Evolutionary conservation across 148 eudicot species (phyloP), one percentile per base, ranked within the genome.

Genomic region (Camellia japonica): DNA sequence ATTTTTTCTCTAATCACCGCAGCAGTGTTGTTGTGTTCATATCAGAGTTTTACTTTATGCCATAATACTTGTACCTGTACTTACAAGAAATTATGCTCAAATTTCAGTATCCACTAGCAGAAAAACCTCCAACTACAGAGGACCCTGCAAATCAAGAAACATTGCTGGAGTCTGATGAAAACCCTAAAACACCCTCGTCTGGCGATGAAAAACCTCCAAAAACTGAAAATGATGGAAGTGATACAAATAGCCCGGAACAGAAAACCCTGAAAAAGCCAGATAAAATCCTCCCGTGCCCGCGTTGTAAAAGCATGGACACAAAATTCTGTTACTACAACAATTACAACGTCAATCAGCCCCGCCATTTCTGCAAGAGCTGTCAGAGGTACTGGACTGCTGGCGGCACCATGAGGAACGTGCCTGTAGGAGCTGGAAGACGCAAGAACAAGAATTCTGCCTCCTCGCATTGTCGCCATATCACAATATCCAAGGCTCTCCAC

Each of bases 331-430:
- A 95, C 82, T 93, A 90, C 85, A 95, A 95, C 86, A 95, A 95
- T 73, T 93, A 95, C 87, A 95, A 95, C 59, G 86, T 95, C 47
- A 95, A 92, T 68, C 99, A 95, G 78, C 99, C 99, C 3, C 89
- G 99, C 3, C 97, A 95, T 70, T 95, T 95, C 73, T 95, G 99
- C 87, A 95, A 89, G 92, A 87, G 92, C 82, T 95, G 99, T 56
- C 99, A 95, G 81, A 86, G 99, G 73, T 95, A 95, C 80, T 95
- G 99, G 99, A 95, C 99, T 20, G 97, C 99, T 30, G 99, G 99
- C 30, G 99, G 99, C 14, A 90, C 92, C 61, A 95, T 92, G 99
- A 87, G 99, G 87, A 95, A 88, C 54, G 93, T 95, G 41, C 93
- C 98, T 0, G 97, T 95, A 5, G 99, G 99, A 0, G 93, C 99